phyloP scores from a whole-genome alignment of 139 green algal species.

The Chara braunii region DNA sequence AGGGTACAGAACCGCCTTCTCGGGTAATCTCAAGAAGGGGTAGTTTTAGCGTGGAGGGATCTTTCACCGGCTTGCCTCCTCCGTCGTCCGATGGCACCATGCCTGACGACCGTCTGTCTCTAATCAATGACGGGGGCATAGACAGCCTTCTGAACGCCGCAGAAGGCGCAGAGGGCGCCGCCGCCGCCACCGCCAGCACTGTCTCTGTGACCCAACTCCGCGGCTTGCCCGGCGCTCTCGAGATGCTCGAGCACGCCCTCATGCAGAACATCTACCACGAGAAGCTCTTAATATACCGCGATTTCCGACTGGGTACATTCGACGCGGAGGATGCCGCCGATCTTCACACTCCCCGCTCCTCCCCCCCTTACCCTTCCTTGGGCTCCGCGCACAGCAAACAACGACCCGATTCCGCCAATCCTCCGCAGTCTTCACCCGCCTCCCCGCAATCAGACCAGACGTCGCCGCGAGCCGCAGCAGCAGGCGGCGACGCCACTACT shows the following conservation, averaged over 20 bases:
- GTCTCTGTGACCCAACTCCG: neutral
- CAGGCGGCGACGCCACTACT: no score
- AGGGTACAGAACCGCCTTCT: no score
- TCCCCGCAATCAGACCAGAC: no score
- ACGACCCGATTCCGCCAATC: neutral
- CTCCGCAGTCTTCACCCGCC: no score
- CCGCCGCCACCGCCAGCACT: no score
- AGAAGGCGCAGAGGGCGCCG: neutral
- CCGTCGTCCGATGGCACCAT: neutral
- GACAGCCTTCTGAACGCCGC: neutral
- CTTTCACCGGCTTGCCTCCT: neutral
- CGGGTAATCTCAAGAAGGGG: neutral
- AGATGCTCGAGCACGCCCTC: constrained; percentile 24
- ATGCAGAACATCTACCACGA: constrained; percentile 41
- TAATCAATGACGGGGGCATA: neutral
- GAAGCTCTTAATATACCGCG: no score
- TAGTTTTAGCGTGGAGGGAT: neutral
- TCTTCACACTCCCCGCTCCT: neutral
- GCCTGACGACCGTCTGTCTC: neutral
- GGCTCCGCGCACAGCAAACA: neutral
- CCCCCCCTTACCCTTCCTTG: neutral
- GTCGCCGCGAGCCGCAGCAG: no score
- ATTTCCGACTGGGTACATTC: neutral
- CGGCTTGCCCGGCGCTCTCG: constrained; percentile 1
- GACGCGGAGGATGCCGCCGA: neutral